Conservation (phyloP, 2,329 filamentous ascomycete species). For the Neonectria punicea region DNA sequence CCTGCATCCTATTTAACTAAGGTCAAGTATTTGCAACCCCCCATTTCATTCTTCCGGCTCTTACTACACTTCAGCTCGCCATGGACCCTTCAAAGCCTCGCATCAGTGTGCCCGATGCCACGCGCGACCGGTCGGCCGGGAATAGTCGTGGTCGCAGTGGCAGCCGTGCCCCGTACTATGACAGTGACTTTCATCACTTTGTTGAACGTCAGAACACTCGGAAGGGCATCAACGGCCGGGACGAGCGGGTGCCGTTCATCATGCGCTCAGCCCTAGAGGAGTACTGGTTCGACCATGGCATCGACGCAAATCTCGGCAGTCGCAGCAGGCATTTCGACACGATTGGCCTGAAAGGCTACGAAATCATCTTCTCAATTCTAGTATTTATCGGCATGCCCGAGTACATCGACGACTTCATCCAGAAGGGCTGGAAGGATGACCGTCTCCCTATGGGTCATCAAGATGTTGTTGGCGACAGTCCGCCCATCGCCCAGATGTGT, state of each 20-base stretch:
- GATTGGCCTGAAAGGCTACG: not conserved
- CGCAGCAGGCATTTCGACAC: not conserved
- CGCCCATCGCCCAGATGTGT: not conserved
- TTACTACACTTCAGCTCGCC: no score
- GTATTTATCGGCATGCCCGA: conserved; percentile 12
- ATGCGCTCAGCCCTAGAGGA: not conserved
- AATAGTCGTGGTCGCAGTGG: no score
- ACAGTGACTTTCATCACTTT: not conserved
- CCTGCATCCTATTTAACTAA: no score
- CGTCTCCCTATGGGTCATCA: conserved; percentile 14
- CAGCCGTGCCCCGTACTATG: not conserved
- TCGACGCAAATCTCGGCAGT: not conserved
- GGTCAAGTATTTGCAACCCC: no score
- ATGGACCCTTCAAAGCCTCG: no score
- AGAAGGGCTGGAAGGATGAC: conserved; percentile 2
- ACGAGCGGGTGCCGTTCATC: not conserved
- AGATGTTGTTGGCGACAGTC: not conserved
- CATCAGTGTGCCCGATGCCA: no score
- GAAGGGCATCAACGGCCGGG: not conserved
- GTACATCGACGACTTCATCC: conserved; percentile 9
- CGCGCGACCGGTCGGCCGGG: no score
- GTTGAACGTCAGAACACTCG: not conserved
- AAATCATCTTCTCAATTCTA: conserved; percentile 30
- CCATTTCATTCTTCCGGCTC: no score
- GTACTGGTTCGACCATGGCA: not conserved